Conservation (phyloP, 139 green algal species). For the Chlamydomonas eustigma region DNA sequence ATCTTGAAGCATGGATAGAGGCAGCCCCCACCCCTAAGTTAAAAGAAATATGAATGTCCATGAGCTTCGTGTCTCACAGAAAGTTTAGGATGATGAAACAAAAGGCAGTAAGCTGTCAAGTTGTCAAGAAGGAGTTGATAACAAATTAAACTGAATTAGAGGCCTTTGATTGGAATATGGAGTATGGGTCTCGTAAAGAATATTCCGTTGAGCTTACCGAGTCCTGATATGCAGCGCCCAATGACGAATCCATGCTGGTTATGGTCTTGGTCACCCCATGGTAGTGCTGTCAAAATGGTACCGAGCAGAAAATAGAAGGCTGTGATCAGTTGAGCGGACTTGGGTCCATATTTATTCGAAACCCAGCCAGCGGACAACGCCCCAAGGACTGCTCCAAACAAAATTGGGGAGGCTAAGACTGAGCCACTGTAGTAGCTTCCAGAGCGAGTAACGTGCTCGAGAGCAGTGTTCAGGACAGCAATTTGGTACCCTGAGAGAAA, state of each 20-base stretch:
- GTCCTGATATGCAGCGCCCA: not conserved
- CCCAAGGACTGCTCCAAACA: not conserved
- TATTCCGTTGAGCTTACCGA: no score
- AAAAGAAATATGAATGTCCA: not conserved
- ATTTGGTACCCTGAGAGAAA: not conserved
- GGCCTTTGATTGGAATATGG: no score
- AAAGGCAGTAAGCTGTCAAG: no score
- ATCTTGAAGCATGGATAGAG: slow-evolving; percentile 15
- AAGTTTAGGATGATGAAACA: no score
- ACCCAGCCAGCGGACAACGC: not conserved
- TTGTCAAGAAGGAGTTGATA: no score
- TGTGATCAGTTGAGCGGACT: not conserved
- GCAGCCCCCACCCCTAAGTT: slow-evolving; percentile 9
- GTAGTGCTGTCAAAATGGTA: not conserved
- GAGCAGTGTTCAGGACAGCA: slow-evolving; percentile 5
- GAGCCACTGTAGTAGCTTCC: not conserved
- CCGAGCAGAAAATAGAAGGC: not conserved
- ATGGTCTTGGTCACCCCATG: not conserved
- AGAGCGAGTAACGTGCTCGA: not conserved
- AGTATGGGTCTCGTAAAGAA: no score
- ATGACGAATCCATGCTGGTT: not conserved
- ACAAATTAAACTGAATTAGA: no score
- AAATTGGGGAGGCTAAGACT: not conserved
- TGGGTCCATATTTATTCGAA: not conserved
- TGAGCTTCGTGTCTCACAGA: no score